These are phyloP conservation scores for Hyaloperonospora brassicae DNA, from an alignment of 352 stramenopile genomes.

Conservation along the genomic window DNA sequence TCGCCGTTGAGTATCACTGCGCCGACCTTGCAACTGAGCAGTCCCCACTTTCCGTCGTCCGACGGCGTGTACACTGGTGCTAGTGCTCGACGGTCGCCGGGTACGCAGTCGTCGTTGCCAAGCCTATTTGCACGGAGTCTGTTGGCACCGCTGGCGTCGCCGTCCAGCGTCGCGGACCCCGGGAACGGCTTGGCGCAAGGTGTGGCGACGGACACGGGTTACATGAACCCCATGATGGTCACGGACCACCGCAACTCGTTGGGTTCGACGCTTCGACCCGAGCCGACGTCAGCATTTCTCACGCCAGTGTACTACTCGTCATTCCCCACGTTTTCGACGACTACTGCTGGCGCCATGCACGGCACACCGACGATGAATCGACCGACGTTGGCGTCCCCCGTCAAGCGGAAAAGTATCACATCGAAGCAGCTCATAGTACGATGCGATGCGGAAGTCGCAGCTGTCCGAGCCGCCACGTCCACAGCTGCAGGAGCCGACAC, in stretches of 20 bases:
- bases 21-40: constrained; percentile 23
- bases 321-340: constrained; percentile 18
- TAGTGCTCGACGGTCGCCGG: constrained; percentile 17
- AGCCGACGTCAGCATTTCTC: constrained; percentile 35
- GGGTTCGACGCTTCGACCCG: constrained; percentile 15
- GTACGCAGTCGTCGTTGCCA: constrained; percentile 33
- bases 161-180: constrained; percentile 18
- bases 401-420: constrained; percentile 75
- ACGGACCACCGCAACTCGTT: constrained; percentile 20
- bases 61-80: constrained; percentile 24
- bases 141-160: constrained; percentile 33
- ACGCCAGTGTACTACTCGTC: constrained; percentile 44
- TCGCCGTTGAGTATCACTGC: constrained; percentile 45
- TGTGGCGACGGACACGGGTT: constrained; percentile 13
- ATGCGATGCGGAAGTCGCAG: constrained; percentile 33
- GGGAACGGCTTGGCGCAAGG: constrained; percentile 17
- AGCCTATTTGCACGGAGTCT: constrained; percentile 43
- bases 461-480: constrained; percentile 24
- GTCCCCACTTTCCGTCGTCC: constrained; percentile 31
- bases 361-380: constrained; percentile 6
- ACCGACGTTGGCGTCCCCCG: constrained; percentile 30
- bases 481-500: constrained; percentile 16
- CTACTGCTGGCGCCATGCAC: constrained; percentile 6
- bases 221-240: constrained; percentile 21
- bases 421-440: constrained; percentile 52